These are phyloP conservation scores for Oryza punctata DNA, from an alignment of 176 grass and related monocot genomes.

Conservation along the genomic window DNA sequence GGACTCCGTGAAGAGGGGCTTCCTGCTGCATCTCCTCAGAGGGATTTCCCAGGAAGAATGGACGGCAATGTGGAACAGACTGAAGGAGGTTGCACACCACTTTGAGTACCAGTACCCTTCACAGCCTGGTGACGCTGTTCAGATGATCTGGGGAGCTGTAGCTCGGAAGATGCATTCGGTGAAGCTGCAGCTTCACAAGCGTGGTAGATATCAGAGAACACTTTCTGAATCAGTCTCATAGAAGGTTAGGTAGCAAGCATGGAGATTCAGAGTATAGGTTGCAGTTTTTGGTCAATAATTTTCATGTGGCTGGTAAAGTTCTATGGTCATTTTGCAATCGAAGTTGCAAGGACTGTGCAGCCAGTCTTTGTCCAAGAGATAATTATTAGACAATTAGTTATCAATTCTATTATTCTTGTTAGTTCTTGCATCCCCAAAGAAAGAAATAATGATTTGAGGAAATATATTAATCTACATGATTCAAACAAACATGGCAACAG, in stretches of 20 bases:
- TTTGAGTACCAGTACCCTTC: slow-evolving; percentile 83
- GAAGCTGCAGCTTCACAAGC: slow-evolving; percentile 63
- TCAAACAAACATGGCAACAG: not conserved
- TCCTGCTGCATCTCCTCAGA: slow-evolving; percentile 53
- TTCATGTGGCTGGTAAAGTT: not conserved
- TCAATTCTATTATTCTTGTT: not conserved
- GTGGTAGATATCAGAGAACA: slow-evolving; percentile 40
- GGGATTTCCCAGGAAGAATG: slow-evolving; percentile 45
- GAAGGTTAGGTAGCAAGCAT: not conserved
- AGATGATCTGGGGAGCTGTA: slow-evolving; percentile 81
- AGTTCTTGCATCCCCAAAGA: not conserved
- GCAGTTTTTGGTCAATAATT: slow-evolving; percentile 1
- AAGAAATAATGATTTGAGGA: not conserved
- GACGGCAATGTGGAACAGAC: slow-evolving; percentile 58
- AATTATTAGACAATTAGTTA: not conserved
- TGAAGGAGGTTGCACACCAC: slow-evolving; percentile 67
- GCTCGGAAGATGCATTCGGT: slow-evolving; percentile 70
- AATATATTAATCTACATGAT: not conserved
- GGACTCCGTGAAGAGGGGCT: slow-evolving; percentile 48
- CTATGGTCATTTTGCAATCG: slow-evolving; percentile 20
- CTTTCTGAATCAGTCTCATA: slow-evolving; percentile 39
- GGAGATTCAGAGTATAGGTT: slow-evolving; percentile 9
- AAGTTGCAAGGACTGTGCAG: slow-evolving; percentile 7
- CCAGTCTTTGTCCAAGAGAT: not conserved
- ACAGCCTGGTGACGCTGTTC: slow-evolving; percentile 54